phyloP scores from a whole-genome alignment of 352 stramenopile genomes.

The Aphanomyces euteiches region DNA sequence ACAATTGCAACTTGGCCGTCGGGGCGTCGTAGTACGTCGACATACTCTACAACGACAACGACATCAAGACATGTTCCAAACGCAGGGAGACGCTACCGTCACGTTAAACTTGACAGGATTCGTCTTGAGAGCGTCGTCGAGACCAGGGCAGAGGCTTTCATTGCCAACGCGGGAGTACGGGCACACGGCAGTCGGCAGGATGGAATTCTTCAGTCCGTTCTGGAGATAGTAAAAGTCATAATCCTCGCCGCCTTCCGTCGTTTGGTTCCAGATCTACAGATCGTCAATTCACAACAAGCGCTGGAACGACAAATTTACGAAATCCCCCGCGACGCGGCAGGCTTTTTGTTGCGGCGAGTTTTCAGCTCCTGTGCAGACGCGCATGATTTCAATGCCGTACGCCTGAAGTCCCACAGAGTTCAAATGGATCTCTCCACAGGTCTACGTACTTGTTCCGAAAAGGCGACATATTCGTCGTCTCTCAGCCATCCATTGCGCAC shows the following conservation, averaged over 20 bases:
- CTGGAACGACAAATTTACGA: constrained; percentile 30
- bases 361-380: constrained; percentile 60
- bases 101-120: constrained; percentile 72
- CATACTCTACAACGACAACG: constrained; percentile 52
- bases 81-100: constrained; percentile 32
- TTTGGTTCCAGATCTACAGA: constrained; percentile 71
- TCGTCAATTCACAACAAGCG: background rate
- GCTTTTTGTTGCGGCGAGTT: constrained; percentile 64
- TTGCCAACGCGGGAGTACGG: constrained; percentile 57
- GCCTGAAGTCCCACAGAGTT: constrained; percentile 34
- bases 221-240: constrained; percentile 71
- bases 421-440: too few relatives aligned
- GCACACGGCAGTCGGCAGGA: constrained; percentile 67
- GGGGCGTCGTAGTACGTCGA: constrained; percentile 78
- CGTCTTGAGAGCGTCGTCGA: constrained; percentile 43
- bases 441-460: constrained; percentile 60
- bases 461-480: constrained; percentile 64
- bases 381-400: constrained; percentile 68
- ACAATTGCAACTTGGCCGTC: constrained; percentile 67
- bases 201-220: constrained; percentile 65
- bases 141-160: constrained; percentile 59
- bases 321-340: constrained; percentile 64
- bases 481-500: constrained; percentile 63
- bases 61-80: background rate
- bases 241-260: constrained; percentile 69